phyloP scores from a whole-genome alignment of 768 basidiomycete genomes.

The Favolaschia claudopus region DNA sequence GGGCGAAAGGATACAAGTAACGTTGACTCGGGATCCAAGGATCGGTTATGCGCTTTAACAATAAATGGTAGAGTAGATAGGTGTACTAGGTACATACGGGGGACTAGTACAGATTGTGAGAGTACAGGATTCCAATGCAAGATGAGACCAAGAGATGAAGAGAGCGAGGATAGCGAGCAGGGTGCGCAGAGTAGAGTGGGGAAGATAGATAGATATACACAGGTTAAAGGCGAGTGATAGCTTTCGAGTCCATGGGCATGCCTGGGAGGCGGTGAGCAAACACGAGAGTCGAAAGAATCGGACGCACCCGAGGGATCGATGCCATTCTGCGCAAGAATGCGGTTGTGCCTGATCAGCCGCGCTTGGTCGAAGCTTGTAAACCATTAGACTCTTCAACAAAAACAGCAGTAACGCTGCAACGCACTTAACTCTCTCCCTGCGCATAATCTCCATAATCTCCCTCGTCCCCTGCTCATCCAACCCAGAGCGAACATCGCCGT shows the following conservation, averaged over 20 bases:
- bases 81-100: no score
- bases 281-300: neutral
- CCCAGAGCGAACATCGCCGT: slow-evolving; percentile 80
- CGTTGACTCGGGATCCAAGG: no score
- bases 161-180: no score
- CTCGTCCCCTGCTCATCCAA: slow-evolving; percentile 88
- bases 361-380: slow-evolving; percentile 87
- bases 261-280: slow-evolving; percentile 46
- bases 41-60: no score
- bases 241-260: slow-evolving; percentile 82
- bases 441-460: slow-evolving; percentile 94
- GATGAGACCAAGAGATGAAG: no score
- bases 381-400: neutral
- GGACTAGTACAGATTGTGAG: no score
- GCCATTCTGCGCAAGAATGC: slow-evolving; percentile 85
- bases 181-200: no score
- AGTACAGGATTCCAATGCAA: no score
- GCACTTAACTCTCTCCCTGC: slow-evolving; percentile 80
- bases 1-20: no score
- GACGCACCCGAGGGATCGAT: slow-evolving; percentile 87
- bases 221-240: slow-evolving; percentile 64
- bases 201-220: no score
- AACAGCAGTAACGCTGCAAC: slow-evolving; percentile 37
- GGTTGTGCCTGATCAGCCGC: slow-evolving; percentile 87
- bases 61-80: no score